A percentile compares a stretch with the other conserved stretches of the same genome.
Evolutionary conservation across 2,329 filamentous ascomycete genomes (phyloP).

Genomic region (Sordariomycetes sp.): DNA sequence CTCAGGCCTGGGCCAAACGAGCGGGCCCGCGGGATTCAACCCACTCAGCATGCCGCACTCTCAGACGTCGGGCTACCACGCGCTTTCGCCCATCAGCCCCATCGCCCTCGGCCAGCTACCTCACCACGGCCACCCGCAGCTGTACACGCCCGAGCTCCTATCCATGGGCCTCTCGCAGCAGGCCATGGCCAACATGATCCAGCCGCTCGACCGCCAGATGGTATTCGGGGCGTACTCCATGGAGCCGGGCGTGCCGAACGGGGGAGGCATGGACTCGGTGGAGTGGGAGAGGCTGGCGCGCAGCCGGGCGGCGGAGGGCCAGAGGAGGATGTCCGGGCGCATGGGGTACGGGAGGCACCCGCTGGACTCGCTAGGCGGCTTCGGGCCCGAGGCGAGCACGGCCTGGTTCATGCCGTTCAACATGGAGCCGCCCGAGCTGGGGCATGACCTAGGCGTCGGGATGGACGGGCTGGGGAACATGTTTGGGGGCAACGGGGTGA

Average conservation of each 20-base stretch:
- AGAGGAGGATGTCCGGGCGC: slow-evolving; percentile 9
- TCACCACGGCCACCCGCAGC: slow-evolving; percentile 23
- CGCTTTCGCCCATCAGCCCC: slow-evolving; percentile 42
- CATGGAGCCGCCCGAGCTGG: slow-evolving; percentile 62
- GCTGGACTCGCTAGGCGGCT: slow-evolving; percentile 2
- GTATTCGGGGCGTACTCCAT: slow-evolving; percentile 63
- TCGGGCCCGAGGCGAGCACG: slow-evolving; percentile 39
- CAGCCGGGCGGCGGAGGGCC: background rate
- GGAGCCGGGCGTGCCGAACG: slow-evolving; percentile 27
- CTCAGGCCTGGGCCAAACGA: slow-evolving; percentile 29
- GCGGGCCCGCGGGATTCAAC: slow-evolving; percentile 27
- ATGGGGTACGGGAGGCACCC: slow-evolving; percentile 7
- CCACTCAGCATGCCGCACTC: slow-evolving; percentile 29
- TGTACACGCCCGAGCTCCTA: slow-evolving; percentile 44
- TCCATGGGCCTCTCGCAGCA: slow-evolving; percentile 38
- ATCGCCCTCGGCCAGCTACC: slow-evolving; percentile 27
- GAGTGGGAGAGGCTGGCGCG: slow-evolving; percentile 29
- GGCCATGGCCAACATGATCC: slow-evolving; percentile 39
- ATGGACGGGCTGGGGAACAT: slow-evolving; percentile 39
- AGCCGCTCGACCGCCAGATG: slow-evolving; percentile 65
- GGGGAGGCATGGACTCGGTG: slow-evolving; percentile 28
- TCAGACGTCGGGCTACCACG: slow-evolving; percentile 29
- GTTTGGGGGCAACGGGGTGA: slow-evolving; percentile 27
- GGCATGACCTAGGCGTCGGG: slow-evolving; percentile 32
- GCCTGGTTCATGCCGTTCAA: slow-evolving; percentile 95